These are phyloP conservation scores for Arabidopsis suecica DNA, from an alignment of 345 rosid species.

Conservation along the genomic window DNA sequence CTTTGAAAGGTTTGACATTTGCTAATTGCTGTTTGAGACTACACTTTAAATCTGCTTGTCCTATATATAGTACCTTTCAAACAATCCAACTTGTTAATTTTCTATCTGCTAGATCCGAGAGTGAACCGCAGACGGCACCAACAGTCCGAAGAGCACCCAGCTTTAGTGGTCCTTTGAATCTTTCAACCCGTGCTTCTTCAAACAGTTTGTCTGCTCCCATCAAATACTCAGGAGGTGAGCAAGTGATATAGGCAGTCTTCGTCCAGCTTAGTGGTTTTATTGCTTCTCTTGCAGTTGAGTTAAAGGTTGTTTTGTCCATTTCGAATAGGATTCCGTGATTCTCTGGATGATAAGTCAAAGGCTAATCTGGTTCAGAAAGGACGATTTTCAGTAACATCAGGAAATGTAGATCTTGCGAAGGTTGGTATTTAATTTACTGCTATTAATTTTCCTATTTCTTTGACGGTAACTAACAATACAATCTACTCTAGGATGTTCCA, in stretches of 20 bases:
- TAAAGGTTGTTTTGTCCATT: conserved; percentile 25
- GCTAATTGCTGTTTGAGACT: conserved; percentile 20
- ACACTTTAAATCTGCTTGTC: conserved; percentile 23
- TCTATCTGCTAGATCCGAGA: conserved; percentile 59
- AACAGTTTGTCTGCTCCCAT: conserved; percentile 98
- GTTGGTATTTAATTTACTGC: conserved; percentile 50
- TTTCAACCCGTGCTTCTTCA: conserved; percentile 95
- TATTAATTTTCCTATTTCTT: conserved; percentile 24
- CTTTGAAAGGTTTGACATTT: conserved; percentile 66
- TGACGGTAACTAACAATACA: conserved; percentile 53
- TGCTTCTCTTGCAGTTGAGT: conserved; percentile 10
- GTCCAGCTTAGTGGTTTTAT: conserved; percentile 7
- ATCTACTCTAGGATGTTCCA: conserved; percentile 81
- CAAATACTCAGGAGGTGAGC: conserved; percentile 88
- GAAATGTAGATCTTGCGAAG: conserved; percentile 92
- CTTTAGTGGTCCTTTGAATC: conserved; percentile 96
- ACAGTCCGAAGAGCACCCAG: conserved; percentile 74
- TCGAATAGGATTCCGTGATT: conserved; percentile 82
- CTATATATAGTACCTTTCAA: conserved; percentile 4
- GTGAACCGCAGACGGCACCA: conserved; percentile 48
- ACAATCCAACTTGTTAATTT: neutral
- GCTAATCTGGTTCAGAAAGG: conserved; percentile 95
- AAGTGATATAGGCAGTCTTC: conserved; percentile 16
- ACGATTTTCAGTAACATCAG: conserved; percentile 97
- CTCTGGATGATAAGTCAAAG: conserved; percentile 91